Percentiles rank a stretch among this genome's conserved stretches.
These are phyloP conservation scores for Trapa bicornis DNA, from an alignment of 345 rosid genomes.

Conservation along the genomic window DNA sequence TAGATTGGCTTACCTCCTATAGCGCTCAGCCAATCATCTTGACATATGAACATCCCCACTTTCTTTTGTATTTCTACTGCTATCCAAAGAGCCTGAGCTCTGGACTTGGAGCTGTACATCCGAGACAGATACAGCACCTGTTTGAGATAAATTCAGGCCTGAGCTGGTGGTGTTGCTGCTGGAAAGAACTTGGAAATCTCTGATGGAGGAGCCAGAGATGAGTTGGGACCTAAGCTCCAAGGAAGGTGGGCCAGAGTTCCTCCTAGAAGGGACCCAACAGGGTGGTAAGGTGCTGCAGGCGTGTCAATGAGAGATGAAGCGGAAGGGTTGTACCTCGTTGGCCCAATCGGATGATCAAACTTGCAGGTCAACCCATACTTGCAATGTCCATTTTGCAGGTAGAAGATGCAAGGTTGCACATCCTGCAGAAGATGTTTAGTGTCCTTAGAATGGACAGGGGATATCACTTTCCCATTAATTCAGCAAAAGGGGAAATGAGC, in stretches of 20 bases:
- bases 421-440: constrained; percentile 26
- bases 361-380: constrained; percentile 63
- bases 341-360: constrained; percentile 71
- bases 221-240: constrained; percentile 48
- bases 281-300: constrained; percentile 80
- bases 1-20: neutral
- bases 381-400: constrained; percentile 52
- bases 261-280: constrained; percentile 60
- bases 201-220: constrained; percentile 35
- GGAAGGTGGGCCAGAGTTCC: constrained; percentile 51
- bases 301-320: constrained; percentile 76
- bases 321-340: constrained; percentile 73
- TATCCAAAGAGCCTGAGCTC: constrained; percentile 48
- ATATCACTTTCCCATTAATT: neutral
- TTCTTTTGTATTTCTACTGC: constrained; percentile 58
- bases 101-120: constrained; percentile 66
- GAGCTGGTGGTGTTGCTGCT: constrained; percentile 52
- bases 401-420: constrained; percentile 46
- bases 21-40: constrained; percentile 23
- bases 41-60: constrained; percentile 61
- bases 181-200: constrained; percentile 44
- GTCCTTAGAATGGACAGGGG: neutral
- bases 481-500: neutral
- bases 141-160: constrained; percentile 60
- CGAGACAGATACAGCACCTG: constrained; percentile 44